A percentile compares a stretch with the other conserved stretches of the same genome.
These are phyloP conservation scores for Iodosphaeria phyllophila DNA, from an alignment of 2,329 filamentous ascomycete genomes.

Conservation along the genomic window DNA sequence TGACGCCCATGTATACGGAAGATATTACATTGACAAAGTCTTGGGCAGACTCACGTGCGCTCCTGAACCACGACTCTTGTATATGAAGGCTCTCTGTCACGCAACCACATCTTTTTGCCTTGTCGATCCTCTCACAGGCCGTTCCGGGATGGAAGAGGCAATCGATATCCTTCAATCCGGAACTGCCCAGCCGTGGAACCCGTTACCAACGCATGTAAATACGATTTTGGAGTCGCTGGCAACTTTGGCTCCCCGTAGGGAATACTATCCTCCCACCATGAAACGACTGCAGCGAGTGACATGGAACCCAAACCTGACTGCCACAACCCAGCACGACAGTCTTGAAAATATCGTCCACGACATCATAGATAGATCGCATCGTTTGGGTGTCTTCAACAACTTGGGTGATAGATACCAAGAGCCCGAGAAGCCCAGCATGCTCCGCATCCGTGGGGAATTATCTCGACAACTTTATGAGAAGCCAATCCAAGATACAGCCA, in stretches of 20 bases:
- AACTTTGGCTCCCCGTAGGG: constrained; percentile 11
- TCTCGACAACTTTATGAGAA: no score
- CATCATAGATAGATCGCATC: constrained; percentile 14
- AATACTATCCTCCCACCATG: constrained; percentile 18
- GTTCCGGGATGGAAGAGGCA: constrained; percentile 43
- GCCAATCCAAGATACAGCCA: no score
- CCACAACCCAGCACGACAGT: constrained; percentile 20
- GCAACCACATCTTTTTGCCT: constrained; percentile 39
- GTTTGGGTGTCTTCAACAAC: no score
- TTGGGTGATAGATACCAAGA: no score
- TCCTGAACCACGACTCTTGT: constrained; percentile 1
- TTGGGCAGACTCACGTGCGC: constrained; percentile 1
- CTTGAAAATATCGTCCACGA: constrained; percentile 11
- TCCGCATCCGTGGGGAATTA: no score
- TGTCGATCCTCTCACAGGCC: constrained; percentile 34
- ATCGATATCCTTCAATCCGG: constrained; percentile 29
- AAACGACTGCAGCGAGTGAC: constrained; percentile 15
- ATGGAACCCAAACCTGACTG: constrained; percentile 17
- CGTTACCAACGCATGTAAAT: constrained; percentile 5
- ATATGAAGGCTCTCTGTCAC: constrained; percentile 21
- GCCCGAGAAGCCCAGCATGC: no score
- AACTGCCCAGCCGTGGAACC: constrained; percentile 28
- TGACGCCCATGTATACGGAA: constrained; percentile 28
- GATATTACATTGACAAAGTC: background rate
- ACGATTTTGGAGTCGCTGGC: constrained; percentile 7